Base-by-base conservation (phyloP, 2,329 filamentous ascomycete species). In the Fusarium equiseti region DNA sequence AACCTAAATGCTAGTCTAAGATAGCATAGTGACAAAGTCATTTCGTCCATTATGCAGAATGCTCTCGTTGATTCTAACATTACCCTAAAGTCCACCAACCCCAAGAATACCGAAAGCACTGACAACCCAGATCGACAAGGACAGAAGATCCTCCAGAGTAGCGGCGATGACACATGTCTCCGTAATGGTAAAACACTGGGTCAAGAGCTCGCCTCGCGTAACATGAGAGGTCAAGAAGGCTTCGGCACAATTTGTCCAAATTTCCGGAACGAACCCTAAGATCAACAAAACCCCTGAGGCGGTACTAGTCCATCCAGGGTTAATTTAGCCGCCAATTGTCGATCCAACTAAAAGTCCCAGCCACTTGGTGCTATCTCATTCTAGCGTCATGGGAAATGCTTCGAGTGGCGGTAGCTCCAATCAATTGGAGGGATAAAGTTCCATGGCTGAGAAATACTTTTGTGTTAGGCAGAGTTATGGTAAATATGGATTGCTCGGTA, bases 211-310 rank as follows among this genome's bases (percentile, higher is more conserved):
- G 20, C 20, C 6, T 42, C 24, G 13, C 3, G 18, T 16, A n/a
- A 42, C 9, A n/a, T 20, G 50, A 52, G 6, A 35, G 29, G 32
- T 10, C n/a, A 10, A 26, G 22, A 35, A 22, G 16, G 6, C 9
- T 35, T 29, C 24, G 50, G 32, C 24, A 53, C 50, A 43, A 52
- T 26, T 38, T n/a, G 12, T 11, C 12, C 49, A 40, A 40, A 43
- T 53, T 53, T 53, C 50, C 50, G 50, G 35, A 53, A 53, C 35
- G 24, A 42, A 52, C 32, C 50, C 50, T 42, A n/a, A 27, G n/a
- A 20, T 27, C 24, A 27, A 20, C 24, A 38, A 22, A 18, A 24
- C 50, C 35, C 35, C 10, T 16, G 29, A 4, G 4, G 0, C 0
- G 11, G 15, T n/a, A 7, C 50, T 43, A 43, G n/a, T 10, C 9